phyloP scores from a whole-genome alignment of 495 filamentous ascomycete species.

The Penicillium dipodomyicola region DNA sequence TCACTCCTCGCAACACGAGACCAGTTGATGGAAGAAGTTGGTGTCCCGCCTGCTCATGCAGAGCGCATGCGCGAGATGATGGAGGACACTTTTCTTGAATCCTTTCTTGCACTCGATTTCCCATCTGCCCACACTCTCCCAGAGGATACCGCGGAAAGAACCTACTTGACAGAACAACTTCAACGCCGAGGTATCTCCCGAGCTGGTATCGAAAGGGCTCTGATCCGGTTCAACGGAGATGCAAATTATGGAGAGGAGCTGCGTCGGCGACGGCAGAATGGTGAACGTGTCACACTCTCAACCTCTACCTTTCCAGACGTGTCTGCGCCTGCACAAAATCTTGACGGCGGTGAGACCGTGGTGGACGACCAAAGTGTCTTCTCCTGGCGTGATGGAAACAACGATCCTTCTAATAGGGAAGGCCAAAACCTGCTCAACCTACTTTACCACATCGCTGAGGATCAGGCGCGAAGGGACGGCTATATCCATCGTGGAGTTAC shows the following conservation, averaged over 20 bases:
- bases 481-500: slow-evolving; percentile 93
- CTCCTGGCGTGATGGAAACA: slow-evolving; percentile 53
- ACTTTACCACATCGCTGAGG: slow-evolving; percentile 76
- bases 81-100: slow-evolving; percentile 50
- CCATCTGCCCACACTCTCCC: slow-evolving; percentile 38
- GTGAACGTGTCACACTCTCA: slow-evolving; percentile 43
- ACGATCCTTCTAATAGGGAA: slow-evolving; percentile 56
- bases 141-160: slow-evolving; percentile 33
- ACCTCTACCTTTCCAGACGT: slow-evolving; percentile 47
- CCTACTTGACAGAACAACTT: slow-evolving; percentile 43
- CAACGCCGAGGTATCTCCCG: slow-evolving; percentile 43
- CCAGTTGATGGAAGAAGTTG: slow-evolving; percentile 47
- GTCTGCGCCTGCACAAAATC: slow-evolving; percentile 42
- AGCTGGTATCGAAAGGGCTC: slow-evolving; percentile 41
- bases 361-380: slow-evolving; percentile 60
- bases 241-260: slow-evolving; percentile 46
- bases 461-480: slow-evolving; percentile 76
- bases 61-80: slow-evolving; percentile 51
- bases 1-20: slow-evolving; percentile 45
- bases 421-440: slow-evolving; percentile 71
- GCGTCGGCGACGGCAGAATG: slow-evolving; percentile 43
- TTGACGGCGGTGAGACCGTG: slow-evolving; percentile 54
- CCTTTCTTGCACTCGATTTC: slow-evolving; percentile 49
- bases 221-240: slow-evolving; percentile 43
- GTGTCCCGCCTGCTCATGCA: slow-evolving; percentile 41